These are phyloP conservation scores for Hanseniaspora lindneri DNA, from an alignment of 805 yeast genomes.

Conservation along the genomic window DNA sequence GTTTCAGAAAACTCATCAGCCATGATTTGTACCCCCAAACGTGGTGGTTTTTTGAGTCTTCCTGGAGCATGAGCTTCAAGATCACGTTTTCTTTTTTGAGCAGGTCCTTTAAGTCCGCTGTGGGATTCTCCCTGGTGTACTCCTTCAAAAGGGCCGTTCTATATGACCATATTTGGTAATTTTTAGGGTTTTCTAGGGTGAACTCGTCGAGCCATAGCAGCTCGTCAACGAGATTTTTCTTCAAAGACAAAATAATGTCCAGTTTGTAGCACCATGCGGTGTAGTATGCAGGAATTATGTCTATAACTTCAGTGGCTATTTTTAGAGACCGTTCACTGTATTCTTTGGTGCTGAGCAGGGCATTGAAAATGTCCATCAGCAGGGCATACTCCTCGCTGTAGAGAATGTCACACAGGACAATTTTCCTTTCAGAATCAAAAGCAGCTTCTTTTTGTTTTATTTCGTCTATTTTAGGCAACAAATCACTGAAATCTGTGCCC, in stretches of 20 bases:
- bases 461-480: conserved; percentile 1
- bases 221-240: conserved; percentile 38
- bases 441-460: neutral
- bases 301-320: conserved; percentile 53
- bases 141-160: conserved; percentile 52
- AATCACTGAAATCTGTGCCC: conserved; percentile 4
- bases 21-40: conserved; percentile 91
- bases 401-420: conserved; percentile 12
- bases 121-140: conserved; percentile 7
- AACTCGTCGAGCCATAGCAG: conserved; percentile 68
- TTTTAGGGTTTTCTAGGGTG: conserved; percentile 69
- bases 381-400: conserved; percentile 4
- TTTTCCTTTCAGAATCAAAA: neutral
- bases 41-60: conserved; percentile 85
- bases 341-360: conserved; percentile 49
- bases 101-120: conserved; percentile 23
- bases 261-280: conserved; percentile 73
- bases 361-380: conserved; percentile 20
- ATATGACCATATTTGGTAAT: conserved; percentile 96
- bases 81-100: conserved; percentile 53
- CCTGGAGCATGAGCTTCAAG: conserved; percentile 53
- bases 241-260: conserved; percentile 36
- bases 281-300: conserved; percentile 75
- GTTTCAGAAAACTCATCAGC: conserved; percentile 47
- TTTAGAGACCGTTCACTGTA: conserved; percentile 58